These are phyloP conservation scores for Penicillium sp. DNA, from an alignment of 2,329 filamentous ascomycete genomes.

Conservation along the genomic window DNA sequence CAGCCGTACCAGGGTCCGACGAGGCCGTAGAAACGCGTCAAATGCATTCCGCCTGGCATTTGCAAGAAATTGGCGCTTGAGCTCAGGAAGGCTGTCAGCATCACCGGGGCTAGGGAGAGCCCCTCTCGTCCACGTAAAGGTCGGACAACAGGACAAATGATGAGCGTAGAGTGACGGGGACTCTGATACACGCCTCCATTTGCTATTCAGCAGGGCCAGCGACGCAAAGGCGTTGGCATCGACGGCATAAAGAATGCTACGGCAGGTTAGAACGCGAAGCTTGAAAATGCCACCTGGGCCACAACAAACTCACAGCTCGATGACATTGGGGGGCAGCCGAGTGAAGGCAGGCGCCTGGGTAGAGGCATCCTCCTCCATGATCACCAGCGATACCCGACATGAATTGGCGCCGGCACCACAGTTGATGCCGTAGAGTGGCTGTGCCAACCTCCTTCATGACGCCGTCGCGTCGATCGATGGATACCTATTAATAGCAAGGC, in stretches of 20 bases:
- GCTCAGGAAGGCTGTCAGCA: constrained; percentile 53
- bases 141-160: constrained; percentile 46
- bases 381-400: constrained; percentile 21
- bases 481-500: constrained; percentile 17
- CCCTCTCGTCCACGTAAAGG: constrained; percentile 40
- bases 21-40: constrained; percentile 70
- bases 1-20: constrained; percentile 70
- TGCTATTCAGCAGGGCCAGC: constrained; percentile 43
- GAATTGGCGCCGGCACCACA: constrained; percentile 10
- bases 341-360: constrained; percentile 15
- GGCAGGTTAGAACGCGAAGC: constrained; percentile 19
- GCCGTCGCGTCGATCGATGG: constrained; percentile 19
- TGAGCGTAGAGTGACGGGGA: constrained; percentile 46
- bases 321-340: constrained; percentile 23
- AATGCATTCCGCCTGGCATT: constrained; percentile 77
- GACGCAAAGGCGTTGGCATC: constrained; percentile 51
- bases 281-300: background rate
- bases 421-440: constrained; percentile 21
- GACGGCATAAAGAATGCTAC: constrained; percentile 47
- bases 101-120: constrained; percentile 31
- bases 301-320: constrained; percentile 18
- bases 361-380: constrained; percentile 25
- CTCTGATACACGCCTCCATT: constrained; percentile 46
- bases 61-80: constrained; percentile 65
- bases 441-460: constrained; percentile 18